Evolutionary conservation across 73 alveolate species (phyloP).

Genomic region (Durusdinium trenchii): DNA sequence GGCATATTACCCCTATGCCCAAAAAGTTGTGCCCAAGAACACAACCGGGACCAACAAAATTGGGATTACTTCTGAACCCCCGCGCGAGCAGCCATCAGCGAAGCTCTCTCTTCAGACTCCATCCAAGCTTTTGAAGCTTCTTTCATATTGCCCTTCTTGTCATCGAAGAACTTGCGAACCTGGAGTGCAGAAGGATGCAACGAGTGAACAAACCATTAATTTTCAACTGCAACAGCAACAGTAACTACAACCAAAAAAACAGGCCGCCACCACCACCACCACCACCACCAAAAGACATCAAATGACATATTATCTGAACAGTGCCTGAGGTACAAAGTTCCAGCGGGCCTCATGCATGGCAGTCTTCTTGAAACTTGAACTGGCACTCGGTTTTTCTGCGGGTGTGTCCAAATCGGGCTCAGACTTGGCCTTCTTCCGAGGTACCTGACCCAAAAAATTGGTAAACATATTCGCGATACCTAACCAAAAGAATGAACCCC

Average conservation of each 20-base stretch:
- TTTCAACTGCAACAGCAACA: neutral
- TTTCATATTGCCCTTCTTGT: neutral
- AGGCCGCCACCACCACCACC: neutral
- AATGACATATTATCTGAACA: neutral
- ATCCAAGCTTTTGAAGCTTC: neutral
- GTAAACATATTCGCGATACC: neutral
- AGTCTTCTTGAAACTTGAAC: neutral
- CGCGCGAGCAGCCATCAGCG: neutral
- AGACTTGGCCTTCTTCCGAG: neutral
- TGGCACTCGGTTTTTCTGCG: neutral
- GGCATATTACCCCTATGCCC: too few species aligned
- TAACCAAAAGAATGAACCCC: neutral
- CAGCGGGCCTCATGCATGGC: slow-evolving; percentile 14
- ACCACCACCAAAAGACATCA: neutral
- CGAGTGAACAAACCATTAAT: too few species aligned
- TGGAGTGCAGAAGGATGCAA: too few species aligned
- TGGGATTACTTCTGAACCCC: neutral
- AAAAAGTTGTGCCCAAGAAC: neutral
- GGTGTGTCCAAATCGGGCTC: neutral
- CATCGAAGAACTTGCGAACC: neutral
- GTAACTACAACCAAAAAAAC: neutral
- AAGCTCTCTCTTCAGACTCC: neutral
- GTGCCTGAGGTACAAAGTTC: neutral
- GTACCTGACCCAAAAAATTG: neutral
- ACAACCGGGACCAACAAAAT: neutral